phyloP scores from a whole-genome alignment of 192 early-diverging fungal species.

The Umbelopsis sp. region DNA sequence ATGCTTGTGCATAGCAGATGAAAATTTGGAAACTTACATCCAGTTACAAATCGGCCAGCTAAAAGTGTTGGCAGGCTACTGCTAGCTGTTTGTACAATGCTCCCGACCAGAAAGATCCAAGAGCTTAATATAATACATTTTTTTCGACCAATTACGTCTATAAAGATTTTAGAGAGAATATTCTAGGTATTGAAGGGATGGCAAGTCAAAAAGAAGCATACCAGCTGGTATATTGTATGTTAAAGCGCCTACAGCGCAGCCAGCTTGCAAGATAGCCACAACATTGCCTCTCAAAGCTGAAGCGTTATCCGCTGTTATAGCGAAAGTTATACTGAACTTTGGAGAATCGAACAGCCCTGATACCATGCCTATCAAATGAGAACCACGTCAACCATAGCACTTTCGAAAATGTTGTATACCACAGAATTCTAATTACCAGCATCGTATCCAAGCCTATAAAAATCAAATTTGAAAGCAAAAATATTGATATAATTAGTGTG shows the following conservation, averaged over 20 bases:
- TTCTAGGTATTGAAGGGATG: not conserved
- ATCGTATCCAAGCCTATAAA: constrained; percentile 62
- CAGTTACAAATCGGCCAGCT: constrained; percentile 67
- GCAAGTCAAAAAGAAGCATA: not conserved
- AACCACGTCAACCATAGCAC: not conserved
- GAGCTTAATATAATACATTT: constrained; percentile 52
- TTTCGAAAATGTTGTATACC: too few species aligned
- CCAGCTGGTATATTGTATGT: constrained; percentile 30
- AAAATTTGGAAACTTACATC: constrained; percentile 29
- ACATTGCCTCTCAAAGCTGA: constrained; percentile 24
- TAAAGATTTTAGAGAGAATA: constrained; percentile 20
- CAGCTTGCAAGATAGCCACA: constrained; percentile 33
- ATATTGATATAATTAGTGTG: not conserved
- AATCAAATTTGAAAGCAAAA: not conserved
- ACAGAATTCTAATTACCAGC: constrained; percentile 37
- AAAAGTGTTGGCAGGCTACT: constrained; percentile 52
- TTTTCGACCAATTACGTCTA: constrained; percentile 59
- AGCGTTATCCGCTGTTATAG: constrained; percentile 11
- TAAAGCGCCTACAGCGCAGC: constrained; percentile 42
- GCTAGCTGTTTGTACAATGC: constrained; percentile 57
- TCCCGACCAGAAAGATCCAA: constrained; percentile 67
- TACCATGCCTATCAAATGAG: constrained; percentile 38
- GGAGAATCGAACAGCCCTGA: constrained; percentile 61
- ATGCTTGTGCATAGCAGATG: not conserved
- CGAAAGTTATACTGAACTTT: constrained; percentile 25